Evolutionary conservation across 441 rosid species (phyloP), one percentile per base, ranked within the genome.

Genomic region (Gossypium schwendimanii): DNA sequence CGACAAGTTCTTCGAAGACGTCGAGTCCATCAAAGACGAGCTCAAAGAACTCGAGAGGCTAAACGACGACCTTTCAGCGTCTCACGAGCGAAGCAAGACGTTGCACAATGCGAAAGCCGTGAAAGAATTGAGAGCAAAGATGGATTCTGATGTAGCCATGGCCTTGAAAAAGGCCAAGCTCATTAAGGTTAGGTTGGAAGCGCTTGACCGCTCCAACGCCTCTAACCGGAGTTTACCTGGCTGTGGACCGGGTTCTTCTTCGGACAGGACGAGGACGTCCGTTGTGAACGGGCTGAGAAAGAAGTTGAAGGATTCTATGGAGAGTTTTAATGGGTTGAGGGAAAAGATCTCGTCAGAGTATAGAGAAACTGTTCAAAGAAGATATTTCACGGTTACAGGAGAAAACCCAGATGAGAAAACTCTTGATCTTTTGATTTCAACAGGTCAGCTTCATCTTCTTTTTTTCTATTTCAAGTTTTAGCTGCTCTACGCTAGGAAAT

Each of bases 221-320:
- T 80, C 84, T 1, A 89, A 85, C 74, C 85, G 90, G 71, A 77
- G 79, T 60, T 70, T 88, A 12, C 97, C 94, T 0, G 96, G 89
- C 0, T 84, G 94, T n/a, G 97, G 97, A 15, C 87, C 91, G 1
- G 97, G 96, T 9, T 92, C 98, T 0, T 85, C 97, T 2, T 80
- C 97, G 0, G 98, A 94, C 74, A 80, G 98, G 64, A 91, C 96
- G 21, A 82, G 97, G 74, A 88, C 89, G 0, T 83, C 91, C 1
- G 90, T 94, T 66, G 94, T 94, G 53, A 89, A 81, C 66, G 98
- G 96, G 1, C 69, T 94, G 81, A 85, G 98, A 79, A 94, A 90
- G 87, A 90, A 92, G 80, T 73, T 92, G 73, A 87, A 89, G 78
- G 95, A 87, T 18, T 81, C 86, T 0, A 94, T 94, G 96, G 91